Evolutionary conservation across 352 stramenopile species (phyloP), one percentile per base, ranked within the genome.

Genomic region (Blastocystis hominis): DNA sequence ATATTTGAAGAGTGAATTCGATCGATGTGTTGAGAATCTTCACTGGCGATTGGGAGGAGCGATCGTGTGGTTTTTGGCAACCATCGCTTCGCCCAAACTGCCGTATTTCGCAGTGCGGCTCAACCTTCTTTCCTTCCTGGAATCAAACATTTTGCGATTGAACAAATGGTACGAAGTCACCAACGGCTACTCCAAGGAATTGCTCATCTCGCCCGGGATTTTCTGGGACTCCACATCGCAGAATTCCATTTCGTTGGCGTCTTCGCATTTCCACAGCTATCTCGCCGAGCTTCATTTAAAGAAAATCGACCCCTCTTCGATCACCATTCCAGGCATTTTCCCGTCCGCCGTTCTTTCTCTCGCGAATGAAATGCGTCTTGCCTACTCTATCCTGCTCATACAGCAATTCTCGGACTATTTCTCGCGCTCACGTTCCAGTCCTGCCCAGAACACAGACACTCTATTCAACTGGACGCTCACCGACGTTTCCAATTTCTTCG

Each of bases 271-370:
- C 69, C 15, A 63, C 42, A 30, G 62, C 30, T 30, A 61, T 17
- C 50, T 80, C 3, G 20, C 10, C 2, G 44, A 61, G 7, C 36
- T 80, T 30, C 36, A 24, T 3, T 24, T 17, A 10, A 10, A 80
- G 40, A 46, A 46, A 42, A 44, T 80, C 46, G 55, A 80, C 40
- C 42, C 69, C 15, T 24, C 50, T 9, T 15, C 24, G 24, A 62
- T 80, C 40, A 62, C 36, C 1, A 80, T 80, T 63, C 69, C 44
- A 42, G 69, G 69, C 34, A 80, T 80, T 17, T 86, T 86, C 53
- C 53, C 76, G 10, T 34, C 34, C 3, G 9, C 40, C 15, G 76
- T 86, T 34, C 56, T 86, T 38, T 53, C 44, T 3, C 76, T 86
- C 13, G 76, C 76, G 9, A 86, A 86, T 24, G 36, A 40, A 5